Evolutionary conservation across 202 grass and related monocot species (phyloP).

Genomic region (Cymbopogon flexuosus): DNA sequence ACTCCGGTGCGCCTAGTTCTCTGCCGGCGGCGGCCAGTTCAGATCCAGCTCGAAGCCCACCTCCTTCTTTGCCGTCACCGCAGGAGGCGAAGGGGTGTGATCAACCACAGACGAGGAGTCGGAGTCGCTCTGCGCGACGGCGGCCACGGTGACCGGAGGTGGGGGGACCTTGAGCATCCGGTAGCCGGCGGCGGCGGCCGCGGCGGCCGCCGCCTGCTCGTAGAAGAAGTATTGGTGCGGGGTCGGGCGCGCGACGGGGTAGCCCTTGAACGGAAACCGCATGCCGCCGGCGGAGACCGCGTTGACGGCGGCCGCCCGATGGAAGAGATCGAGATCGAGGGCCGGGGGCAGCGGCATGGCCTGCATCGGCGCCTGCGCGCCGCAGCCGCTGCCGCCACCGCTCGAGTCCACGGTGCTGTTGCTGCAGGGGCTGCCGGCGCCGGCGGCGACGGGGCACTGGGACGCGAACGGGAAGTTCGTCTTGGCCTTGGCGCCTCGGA

Average conservation of each 20-base stretch:
- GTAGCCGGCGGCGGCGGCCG: slow-evolving; percentile 22
- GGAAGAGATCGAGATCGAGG: slow-evolving; percentile 46
- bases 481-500: slow-evolving; percentile 65
- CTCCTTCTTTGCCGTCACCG: slow-evolving; percentile 22
- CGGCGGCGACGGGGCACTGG: neutral
- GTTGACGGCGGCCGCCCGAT: slow-evolving; percentile 15
- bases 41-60: slow-evolving; percentile 65
- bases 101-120: slow-evolving; percentile 64
- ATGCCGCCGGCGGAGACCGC: neutral
- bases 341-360: slow-evolving; percentile 41
- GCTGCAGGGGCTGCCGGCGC: slow-evolving; percentile 50
- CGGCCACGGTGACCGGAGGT: slow-evolving; percentile 32
- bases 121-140: slow-evolving; percentile 46
- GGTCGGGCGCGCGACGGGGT: slow-evolving; percentile 11
- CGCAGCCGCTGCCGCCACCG: slow-evolving; percentile 9
- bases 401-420: slow-evolving; percentile 56
- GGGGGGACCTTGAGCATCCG: slow-evolving; percentile 28
- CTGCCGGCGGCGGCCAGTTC: slow-evolving; percentile 59
- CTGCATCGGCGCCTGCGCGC: slow-evolving; percentile 29
- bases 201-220: slow-evolving; percentile 33
- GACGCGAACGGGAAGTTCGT: slow-evolving; percentile 56
- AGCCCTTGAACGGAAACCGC: slow-evolving; percentile 46
- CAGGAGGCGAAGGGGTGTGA: slow-evolving; percentile 36
- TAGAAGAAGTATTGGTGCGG: slow-evolving; percentile 52
- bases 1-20: slow-evolving; percentile 36